Conservation (phyloP, 257 asterid genomes). For the Hygrophila difformis region DNA sequence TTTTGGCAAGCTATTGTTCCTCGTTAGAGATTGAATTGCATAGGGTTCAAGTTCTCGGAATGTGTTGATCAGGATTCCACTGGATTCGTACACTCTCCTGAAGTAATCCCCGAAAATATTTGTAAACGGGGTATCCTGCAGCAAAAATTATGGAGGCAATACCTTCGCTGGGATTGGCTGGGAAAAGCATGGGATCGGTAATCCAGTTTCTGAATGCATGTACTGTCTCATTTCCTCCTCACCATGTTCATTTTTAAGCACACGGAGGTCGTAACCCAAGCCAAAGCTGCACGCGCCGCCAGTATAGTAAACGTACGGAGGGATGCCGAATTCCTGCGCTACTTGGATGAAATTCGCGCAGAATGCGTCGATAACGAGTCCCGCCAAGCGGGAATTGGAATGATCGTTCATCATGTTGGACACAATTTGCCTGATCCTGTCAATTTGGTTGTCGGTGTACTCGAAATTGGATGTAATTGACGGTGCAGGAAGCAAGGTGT, state of each 20-base stretch:
- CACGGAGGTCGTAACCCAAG: constrained; percentile 15
- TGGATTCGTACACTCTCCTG: background rate
- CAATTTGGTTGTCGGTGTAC: constrained; percentile 19
- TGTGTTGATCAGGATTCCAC: background rate
- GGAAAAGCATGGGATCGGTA: background rate
- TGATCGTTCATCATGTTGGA: constrained; percentile 9
- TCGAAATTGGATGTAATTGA: background rate
- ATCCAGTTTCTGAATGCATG: background rate
- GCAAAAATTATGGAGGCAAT: background rate
- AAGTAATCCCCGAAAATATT: background rate
- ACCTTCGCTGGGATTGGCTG: background rate
- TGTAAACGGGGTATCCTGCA: constrained; percentile 11
- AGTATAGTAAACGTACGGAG: constrained; percentile 26
- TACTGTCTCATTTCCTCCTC: constrained; percentile 14
- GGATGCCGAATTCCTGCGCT: constrained; percentile 23
- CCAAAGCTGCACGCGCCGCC: constrained; percentile 2
- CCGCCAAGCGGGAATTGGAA: constrained; percentile 11
- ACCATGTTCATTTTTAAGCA: constrained; percentile 17
- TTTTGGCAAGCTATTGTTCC: no score
- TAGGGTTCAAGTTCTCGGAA: background rate
- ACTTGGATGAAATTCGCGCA: constrained; percentile 23
- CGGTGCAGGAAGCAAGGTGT: no score
- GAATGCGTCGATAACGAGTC: constrained; percentile 34
- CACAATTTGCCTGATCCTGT: constrained; percentile 22
- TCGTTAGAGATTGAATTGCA: no score